phyloP scores from a whole-genome alignment of 768 basidiomycete species.

The Pleurotus sapidus region DNA sequence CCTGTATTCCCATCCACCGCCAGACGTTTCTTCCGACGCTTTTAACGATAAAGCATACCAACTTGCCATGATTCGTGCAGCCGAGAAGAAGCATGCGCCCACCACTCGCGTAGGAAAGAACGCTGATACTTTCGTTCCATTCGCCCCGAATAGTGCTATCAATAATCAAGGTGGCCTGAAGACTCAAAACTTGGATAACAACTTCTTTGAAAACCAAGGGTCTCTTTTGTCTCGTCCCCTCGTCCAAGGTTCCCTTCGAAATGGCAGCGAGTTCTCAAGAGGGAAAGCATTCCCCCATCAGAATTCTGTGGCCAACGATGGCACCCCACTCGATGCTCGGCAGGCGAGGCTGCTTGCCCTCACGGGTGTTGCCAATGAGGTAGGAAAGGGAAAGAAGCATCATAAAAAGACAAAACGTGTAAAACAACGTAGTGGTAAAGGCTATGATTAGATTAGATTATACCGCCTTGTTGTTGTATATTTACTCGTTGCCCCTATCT shows the following conservation, averaged over 20 bases:
- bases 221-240: constrained; percentile 58
- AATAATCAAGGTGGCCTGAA: constrained; percentile 41
- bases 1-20: constrained; percentile 89
- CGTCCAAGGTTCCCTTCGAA: constrained; percentile 53
- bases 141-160: constrained; percentile 21
- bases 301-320: constrained; percentile 74
- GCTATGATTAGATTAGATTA: constrained; percentile 63
- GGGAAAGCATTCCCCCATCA: constrained; percentile 80
- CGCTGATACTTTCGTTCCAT: constrained; percentile 77
- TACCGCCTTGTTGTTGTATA: constrained; percentile 2
- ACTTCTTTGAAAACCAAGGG: constrained; percentile 71
- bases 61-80: constrained; percentile 52
- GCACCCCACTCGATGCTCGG: constrained; percentile 50
- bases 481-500: neutral
- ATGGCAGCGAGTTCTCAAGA: constrained; percentile 62
- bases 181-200: constrained; percentile 70
- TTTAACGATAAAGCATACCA: constrained; percentile 78
- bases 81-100: constrained; percentile 87
- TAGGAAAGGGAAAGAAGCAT: constrained; percentile 64
- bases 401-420: constrained; percentile 79
- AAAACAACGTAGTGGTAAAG: constrained; percentile 91
- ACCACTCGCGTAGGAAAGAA: constrained; percentile 80
- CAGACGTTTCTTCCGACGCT: constrained; percentile 53
- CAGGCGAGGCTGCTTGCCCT: constrained; percentile 41
- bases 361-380: constrained; percentile 34